Percentiles rank a stretch among this genome's conserved stretches.
Evolutionary conservation across 257 asterid species (phyloP).

Genomic region (Nicotiana benthamiana): DNA sequence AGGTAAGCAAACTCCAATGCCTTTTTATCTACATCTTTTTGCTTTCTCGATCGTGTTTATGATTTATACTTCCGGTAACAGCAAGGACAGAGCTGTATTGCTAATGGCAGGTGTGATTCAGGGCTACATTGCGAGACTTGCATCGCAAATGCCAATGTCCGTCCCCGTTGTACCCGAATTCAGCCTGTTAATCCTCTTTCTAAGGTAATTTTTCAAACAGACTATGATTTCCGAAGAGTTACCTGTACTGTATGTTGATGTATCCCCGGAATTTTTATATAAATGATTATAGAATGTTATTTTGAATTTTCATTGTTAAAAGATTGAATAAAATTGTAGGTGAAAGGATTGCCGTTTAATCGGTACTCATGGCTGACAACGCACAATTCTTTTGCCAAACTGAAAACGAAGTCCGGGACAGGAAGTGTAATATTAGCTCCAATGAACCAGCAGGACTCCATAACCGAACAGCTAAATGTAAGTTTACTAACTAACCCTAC

Average conservation of each 20-base stretch:
- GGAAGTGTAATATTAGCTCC: conserved; percentile 60
- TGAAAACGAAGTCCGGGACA: conserved; percentile 62
- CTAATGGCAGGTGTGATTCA: conserved; percentile 38
- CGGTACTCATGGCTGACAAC: conserved; percentile 88
- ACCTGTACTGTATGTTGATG: neutral
- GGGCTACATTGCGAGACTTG: conserved; percentile 93
- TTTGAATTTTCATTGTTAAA: neutral
- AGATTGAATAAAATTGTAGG: conserved; percentile 28
- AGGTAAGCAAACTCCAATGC: conserved; percentile 29
- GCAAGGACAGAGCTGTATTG: conserved; percentile 59
- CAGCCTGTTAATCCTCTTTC: conserved; percentile 66
- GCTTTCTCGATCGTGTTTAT: neutral
- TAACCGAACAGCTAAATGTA: conserved; percentile 76
- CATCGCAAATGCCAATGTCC: conserved; percentile 47
- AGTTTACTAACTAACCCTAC: neutral
- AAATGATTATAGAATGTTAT: neutral
- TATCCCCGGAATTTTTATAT: neutral
- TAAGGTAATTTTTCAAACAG: conserved; percentile 32
- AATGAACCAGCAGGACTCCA: conserved; percentile 80
- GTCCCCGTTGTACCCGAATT: conserved; percentile 78
- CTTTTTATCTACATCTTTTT: neutral
- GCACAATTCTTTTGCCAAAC: conserved; percentile 71
- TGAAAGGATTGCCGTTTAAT: conserved; percentile 73
- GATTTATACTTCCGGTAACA: conserved; percentile 17
- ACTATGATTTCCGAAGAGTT: neutral